These are phyloP conservation scores for Gelatoporia subvermispora DNA, from an alignment of 768 basidiomycete species.

Conservation along the genomic window DNA sequence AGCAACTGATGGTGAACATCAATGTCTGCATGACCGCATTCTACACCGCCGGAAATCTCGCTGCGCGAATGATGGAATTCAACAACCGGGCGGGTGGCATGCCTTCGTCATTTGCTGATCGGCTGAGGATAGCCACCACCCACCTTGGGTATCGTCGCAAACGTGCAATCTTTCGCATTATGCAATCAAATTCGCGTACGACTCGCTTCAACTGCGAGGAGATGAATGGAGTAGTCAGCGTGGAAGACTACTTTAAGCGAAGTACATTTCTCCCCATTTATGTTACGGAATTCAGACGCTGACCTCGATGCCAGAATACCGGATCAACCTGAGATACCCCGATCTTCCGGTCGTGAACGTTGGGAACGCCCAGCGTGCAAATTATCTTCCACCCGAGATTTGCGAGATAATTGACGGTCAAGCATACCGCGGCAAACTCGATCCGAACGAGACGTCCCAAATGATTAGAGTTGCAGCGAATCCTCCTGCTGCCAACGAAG, in stretches of 20 bases:
- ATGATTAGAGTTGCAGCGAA: conserved; percentile 69
- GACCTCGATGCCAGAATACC: conserved; percentile 44
- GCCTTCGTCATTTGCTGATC: conserved; percentile 42
- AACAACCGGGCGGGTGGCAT: conserved; percentile 36
- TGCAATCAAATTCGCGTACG: conserved; percentile 4
- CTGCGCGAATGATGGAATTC: conserved; percentile 49
- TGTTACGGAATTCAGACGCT: neutral
- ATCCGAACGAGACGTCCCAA: conserved; percentile 48
- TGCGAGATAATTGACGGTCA: conserved; percentile 59
- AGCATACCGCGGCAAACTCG: conserved; percentile 54
- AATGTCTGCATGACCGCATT: conserved; percentile 48
- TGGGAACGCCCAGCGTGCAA: conserved; percentile 21
- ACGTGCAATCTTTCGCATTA: conserved; percentile 27
- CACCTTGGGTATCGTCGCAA: conserved; percentile 51
- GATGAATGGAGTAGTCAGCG: conserved; percentile 45
- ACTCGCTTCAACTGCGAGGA: conserved; percentile 52
- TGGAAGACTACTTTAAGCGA: conserved; percentile 54
- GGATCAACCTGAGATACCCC: conserved; percentile 32
- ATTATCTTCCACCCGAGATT: conserved; percentile 59
- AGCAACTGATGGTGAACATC: conserved; percentile 45
- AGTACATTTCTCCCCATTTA: conserved; percentile 33
- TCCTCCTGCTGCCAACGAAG: conserved; percentile 51
- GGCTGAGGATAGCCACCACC: conserved; percentile 48
- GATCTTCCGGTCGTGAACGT: conserved; percentile 31
- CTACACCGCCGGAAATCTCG: conserved; percentile 55